Base-by-base conservation (phyloP, 1,139 yeast genomes). In the Diutina sp. region DNA sequence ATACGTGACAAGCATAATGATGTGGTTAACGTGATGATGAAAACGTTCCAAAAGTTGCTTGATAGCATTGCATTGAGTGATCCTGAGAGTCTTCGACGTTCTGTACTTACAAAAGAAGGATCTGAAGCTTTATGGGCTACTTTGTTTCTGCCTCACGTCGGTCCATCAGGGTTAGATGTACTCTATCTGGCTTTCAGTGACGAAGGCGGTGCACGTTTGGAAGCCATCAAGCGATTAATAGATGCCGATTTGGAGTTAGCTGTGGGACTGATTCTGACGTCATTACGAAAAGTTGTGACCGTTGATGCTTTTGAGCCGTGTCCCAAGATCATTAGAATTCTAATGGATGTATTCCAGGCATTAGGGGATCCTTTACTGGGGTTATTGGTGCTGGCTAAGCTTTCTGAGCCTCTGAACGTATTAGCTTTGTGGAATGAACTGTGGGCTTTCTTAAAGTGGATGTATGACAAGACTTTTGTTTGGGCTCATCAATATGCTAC, bases 401-500 rank as follows among this genome's bases (percentile, higher is more conserved):
- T 38, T 5, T 56, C 57, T 4, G 29, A 44, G 18, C 55, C 54
- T 38, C 51, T 38, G 1, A 57, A 56, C 25, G 60, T 65, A 74
- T 57, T 65, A 69, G 60, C 67, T 44, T 78, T 83, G 56, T 91
- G 98, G 98, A 72, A 72, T 21, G 63, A 71, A 16, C 74, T 83
- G 48, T 91, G 98, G 97, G 66, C 66, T 14, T 87, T 88, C 61
- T 70, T 91, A 60, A 80, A 81, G 54, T 78, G 85, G 77, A 79
- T 89, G 3, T 90, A 87, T 62, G 73, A 76, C 51, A 78, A 81
- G 57, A 88, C 96, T 1, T 73, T 87, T 28, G 67, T 68, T 7
- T 91, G 98, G 98, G 90, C 95, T 0, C 67, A 75, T 4, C 70
- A 73, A 47, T 85, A 83, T 64, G 81, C 79, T 54, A 74, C 82